Evolutionary conservation across 2,329 filamentous ascomycete species (phyloP).

Genomic region (Tolypocladium guangdongense): DNA sequence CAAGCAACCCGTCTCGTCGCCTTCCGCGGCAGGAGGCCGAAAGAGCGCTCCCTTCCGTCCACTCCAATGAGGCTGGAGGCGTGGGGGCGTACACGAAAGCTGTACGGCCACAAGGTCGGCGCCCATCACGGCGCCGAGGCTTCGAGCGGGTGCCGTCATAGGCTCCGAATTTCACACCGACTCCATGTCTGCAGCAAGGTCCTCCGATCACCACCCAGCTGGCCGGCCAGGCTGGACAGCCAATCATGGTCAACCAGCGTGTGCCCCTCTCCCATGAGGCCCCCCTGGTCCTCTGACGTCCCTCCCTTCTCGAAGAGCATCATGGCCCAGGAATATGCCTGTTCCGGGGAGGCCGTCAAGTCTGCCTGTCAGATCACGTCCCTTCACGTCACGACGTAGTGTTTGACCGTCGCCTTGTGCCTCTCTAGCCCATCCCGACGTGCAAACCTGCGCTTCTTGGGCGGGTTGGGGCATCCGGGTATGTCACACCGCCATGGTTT

Average conservation of each 20-base stretch:
- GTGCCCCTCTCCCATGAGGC: not conserved
- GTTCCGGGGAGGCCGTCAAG: not conserved
- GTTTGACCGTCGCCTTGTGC: slow-evolving; percentile 28
- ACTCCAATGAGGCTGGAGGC: not conserved
- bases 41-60: not conserved
- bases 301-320: not conserved
- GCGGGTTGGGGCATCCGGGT: slow-evolving; percentile 27
- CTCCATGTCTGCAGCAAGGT: not conserved
- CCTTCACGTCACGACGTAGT: slow-evolving; percentile 18
- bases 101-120: not conserved
- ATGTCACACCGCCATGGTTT: slow-evolving; percentile 29
- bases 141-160: not conserved
- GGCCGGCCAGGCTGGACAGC: not conserved
- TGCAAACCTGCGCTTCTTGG: slow-evolving; percentile 29
- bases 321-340: not conserved
- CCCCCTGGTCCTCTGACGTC: not conserved
- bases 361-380: not conserved
- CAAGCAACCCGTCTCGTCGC: too few relatives aligned
- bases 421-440: slow-evolving; percentile 30
- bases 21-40: not conserved
- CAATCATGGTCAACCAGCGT: not conserved
- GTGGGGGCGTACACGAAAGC: not conserved
- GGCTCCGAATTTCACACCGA: not conserved
- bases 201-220: not conserved
- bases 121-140: not conserved